Evolutionary conservation across 306 rosid species (phyloP).

Genomic region (Cucurbita pepo): DNA sequence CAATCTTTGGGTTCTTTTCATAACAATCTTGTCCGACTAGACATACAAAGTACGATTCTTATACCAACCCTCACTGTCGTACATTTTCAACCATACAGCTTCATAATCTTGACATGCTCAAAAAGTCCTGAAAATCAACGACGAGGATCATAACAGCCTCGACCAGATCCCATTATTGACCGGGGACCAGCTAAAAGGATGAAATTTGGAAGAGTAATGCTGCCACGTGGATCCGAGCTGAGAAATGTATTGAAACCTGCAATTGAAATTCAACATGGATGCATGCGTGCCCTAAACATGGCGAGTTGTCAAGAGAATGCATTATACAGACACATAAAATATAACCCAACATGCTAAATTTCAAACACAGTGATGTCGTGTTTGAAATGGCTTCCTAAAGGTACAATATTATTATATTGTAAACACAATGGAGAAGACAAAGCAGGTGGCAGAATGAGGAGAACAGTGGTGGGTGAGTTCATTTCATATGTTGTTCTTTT

Average conservation of each 20-base stretch:
- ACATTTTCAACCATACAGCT: no score
- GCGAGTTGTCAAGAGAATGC: neutral
- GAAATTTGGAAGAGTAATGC: slow-evolving; percentile 30
- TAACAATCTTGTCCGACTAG: no score
- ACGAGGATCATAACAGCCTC: slow-evolving; percentile 50
- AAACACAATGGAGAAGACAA: neutral
- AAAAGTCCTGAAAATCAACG: slow-evolving; percentile 52
- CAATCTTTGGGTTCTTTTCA: no score
- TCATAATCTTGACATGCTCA: no score
- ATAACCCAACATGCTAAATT: neutral
- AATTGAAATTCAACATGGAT: neutral
- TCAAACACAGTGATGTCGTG: neutral
- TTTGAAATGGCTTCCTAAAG: neutral
- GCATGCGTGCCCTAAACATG: neutral
- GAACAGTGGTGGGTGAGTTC: neutral
- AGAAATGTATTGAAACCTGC: neutral
- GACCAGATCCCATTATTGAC: slow-evolving; percentile 69
- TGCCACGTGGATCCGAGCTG: neutral
- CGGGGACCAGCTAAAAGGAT: slow-evolving; percentile 86
- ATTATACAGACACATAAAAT: no score
- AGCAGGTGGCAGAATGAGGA: neutral
- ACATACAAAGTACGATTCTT: no score
- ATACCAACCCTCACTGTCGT: no score
- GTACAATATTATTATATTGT: neutral
- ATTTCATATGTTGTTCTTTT: neutral